A percentile compares a stretch with the other conserved stretches of the same genome.
phyloP scores from a whole-genome alignment of 345 rosid species.

The Excoecaria cochinchinensis region DNA sequence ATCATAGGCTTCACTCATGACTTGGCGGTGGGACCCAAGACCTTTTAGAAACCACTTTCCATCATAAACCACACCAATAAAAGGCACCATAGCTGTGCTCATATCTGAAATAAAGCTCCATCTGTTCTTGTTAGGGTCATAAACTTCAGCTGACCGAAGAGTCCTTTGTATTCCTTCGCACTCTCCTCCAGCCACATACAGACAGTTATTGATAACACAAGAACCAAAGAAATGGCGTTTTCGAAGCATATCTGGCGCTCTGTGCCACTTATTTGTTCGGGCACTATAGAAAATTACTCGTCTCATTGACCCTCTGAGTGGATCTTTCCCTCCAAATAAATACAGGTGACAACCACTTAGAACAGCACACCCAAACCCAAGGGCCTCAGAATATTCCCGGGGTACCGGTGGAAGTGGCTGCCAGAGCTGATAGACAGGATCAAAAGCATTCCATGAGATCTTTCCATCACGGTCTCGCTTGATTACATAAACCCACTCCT shows the following conservation, averaged over 20 bases:
- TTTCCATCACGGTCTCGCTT: constrained; percentile 89
- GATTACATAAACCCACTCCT: constrained; percentile 95
- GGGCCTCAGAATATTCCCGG: constrained; percentile 79
- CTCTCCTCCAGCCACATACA: constrained; percentile 98
- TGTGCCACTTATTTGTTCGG: constrained; percentile 91
- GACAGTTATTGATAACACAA: constrained; percentile 88
- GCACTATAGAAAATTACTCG: constrained; percentile 86
- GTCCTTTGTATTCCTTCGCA: constrained; percentile 93
- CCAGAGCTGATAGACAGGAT: constrained; percentile 74
- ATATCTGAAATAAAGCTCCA: constrained; percentile 93
- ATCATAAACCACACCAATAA: constrained; percentile 81
- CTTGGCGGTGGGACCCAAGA: constrained; percentile 78
- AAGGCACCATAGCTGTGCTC: constrained; percentile 99
- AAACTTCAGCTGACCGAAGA: constrained; percentile 90
- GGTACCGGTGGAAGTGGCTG: constrained; percentile 99
- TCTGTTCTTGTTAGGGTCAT: constrained; percentile 78
- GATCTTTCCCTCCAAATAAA: constrained; percentile 96
- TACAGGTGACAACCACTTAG: constrained; percentile 87
- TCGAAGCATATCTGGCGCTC: constrained; percentile 95
- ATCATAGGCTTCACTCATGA: constrained; percentile 86
- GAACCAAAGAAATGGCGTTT: constrained; percentile 93
- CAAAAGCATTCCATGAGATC: constrained; percentile 91
- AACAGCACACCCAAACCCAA: constrained; percentile 98
- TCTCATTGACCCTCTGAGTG: constrained; percentile 82
- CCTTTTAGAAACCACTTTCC: constrained; percentile 96